Conservation (phyloP, 75 land plant genomes). For the Larix kaempferi region DNA sequence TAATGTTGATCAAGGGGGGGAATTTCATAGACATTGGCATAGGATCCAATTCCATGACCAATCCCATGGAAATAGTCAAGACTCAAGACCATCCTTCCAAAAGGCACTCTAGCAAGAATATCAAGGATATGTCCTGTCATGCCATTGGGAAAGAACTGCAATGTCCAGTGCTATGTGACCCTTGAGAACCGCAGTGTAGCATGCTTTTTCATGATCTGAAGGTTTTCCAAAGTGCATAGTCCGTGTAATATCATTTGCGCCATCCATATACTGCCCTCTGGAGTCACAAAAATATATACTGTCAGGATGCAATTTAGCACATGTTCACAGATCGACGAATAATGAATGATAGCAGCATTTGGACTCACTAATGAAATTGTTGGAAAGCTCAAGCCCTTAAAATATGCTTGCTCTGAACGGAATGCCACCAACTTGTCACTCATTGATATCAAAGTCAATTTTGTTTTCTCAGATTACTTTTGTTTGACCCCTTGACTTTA, state of each 20-base stretch:
- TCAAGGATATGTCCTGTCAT: constrained; percentile 47
- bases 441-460: constrained; percentile 84
- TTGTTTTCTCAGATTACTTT: constrained; percentile 21
- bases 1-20: constrained; percentile 91
- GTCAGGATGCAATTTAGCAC: constrained; percentile 86
- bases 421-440: constrained; percentile 88
- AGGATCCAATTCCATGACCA: constrained; percentile 97
- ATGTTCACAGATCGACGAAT: constrained; percentile 61
- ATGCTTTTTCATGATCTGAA: constrained; percentile 86
- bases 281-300: constrained; percentile 92
- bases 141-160: constrained; percentile 93
- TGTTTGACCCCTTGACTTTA: too few relatives aligned
- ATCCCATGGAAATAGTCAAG: constrained; percentile 99
- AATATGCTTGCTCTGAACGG: constrained; percentile 73
- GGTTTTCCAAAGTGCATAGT: constrained; percentile 98
- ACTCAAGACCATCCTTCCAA: constrained; percentile 98
- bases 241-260: constrained; percentile 95
- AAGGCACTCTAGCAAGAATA: constrained; percentile 31
- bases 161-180: constrained; percentile 92
- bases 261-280: constrained; percentile 96
- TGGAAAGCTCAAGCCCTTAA: constrained; percentile 94
- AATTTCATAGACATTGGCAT: constrained; percentile 98
- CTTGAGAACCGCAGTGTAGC: constrained; percentile 94
- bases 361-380: constrained; percentile 97
- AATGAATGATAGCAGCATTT: constrained; percentile 98